These are phyloP conservation scores for Colletotrichum viniferum DNA, from an alignment of 2,329 filamentous ascomycete genomes.

Conservation along the genomic window DNA sequence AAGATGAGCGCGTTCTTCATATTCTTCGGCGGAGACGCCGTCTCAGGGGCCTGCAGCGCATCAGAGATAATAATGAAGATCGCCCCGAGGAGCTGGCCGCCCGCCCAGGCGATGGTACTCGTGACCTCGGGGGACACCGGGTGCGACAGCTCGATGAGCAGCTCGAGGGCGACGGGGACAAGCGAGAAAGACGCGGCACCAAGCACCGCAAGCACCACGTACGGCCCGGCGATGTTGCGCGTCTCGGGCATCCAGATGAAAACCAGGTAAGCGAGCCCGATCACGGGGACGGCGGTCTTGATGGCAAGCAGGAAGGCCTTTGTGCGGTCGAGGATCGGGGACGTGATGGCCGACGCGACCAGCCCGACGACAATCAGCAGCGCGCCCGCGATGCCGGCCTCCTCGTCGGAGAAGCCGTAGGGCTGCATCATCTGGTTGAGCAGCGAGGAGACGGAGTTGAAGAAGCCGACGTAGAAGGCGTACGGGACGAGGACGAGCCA, in stretches of 20 bases:
- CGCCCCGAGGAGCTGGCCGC: constrained; percentile 84
- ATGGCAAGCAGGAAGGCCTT: constrained; percentile 79
- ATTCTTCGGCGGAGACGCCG: constrained; percentile 65
- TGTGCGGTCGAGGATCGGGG: constrained; percentile 83
- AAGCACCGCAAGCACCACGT: constrained; percentile 74
- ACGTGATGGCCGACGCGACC: constrained; percentile 74
- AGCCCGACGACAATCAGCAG: constrained; percentile 90
- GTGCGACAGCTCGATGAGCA: constrained; percentile 84
- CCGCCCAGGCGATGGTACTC: constrained; percentile 82
- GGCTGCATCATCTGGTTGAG: constrained; percentile 90
- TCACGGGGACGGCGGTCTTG: constrained; percentile 75
- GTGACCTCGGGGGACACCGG: constrained; percentile 87
- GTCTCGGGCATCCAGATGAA: constrained; percentile 77
- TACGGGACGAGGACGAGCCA: constrained; percentile 86
- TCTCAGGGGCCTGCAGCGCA: constrained; percentile 64
- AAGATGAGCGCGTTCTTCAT: constrained; percentile 82
- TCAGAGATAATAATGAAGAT: constrained; percentile 85
- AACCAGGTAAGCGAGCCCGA: constrained; percentile 74
- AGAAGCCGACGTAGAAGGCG: constrained; percentile 84
- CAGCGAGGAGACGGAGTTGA: constrained; percentile 88
- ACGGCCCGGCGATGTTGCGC: constrained; percentile 67
- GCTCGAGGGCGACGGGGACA: constrained; percentile 85
- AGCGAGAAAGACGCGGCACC: constrained; percentile 82
- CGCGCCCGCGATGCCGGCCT: constrained; percentile 89
- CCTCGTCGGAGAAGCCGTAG: constrained; percentile 81